A percentile compares a stretch with the other conserved stretches of the same genome.
These are phyloP conservation scores for Massariosphaeria phaeospora DNA, from an alignment of 495 filamentous ascomycete genomes.

Conservation along the genomic window DNA sequence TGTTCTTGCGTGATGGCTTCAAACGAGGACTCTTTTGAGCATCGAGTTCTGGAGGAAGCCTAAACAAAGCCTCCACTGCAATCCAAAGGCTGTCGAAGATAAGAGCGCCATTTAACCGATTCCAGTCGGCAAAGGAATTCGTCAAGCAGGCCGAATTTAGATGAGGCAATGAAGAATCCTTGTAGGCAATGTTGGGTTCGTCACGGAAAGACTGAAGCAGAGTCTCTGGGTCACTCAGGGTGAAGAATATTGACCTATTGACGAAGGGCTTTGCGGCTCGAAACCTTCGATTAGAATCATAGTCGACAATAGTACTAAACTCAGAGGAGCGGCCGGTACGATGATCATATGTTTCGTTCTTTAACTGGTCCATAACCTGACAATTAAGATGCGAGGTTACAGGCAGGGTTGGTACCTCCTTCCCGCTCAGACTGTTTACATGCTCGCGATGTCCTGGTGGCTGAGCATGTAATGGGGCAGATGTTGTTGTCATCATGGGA, in stretches of 20 bases:
- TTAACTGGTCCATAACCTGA: conserved; percentile 22
- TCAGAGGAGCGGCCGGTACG: conserved; percentile 3
- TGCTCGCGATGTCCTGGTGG: background rate
- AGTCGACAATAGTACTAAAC: conserved; percentile 20
- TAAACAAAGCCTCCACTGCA: conserved; percentile 62
- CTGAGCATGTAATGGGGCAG: background rate
- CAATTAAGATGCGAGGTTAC: conserved; percentile 37
- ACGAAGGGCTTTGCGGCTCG: conserved; percentile 47
- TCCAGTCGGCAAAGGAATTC: conserved; percentile 33
- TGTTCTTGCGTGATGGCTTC: conserved; percentile 10
- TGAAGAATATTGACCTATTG: conserved; percentile 69
- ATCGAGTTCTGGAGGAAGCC: conserved; percentile 55
- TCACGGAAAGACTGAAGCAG: conserved; percentile 61
- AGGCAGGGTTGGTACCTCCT: conserved; percentile 15
- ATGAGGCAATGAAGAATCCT: conserved; percentile 23
- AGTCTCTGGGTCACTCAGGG: conserved; percentile 61
- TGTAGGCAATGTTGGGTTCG: conserved; percentile 30
- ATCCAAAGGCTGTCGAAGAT: conserved; percentile 75
- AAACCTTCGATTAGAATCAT: conserved; percentile 16
- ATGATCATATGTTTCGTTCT: conserved; percentile 15
- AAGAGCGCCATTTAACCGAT: conserved; percentile 42
- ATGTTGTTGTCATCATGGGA: background rate
- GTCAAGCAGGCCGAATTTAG: conserved; percentile 47
- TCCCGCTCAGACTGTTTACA: background rate
- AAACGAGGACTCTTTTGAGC: conserved; percentile 35